These are phyloP conservation scores for Volvox africanus DNA, from an alignment of 139 green algal species.

Conservation along the genomic window DNA sequence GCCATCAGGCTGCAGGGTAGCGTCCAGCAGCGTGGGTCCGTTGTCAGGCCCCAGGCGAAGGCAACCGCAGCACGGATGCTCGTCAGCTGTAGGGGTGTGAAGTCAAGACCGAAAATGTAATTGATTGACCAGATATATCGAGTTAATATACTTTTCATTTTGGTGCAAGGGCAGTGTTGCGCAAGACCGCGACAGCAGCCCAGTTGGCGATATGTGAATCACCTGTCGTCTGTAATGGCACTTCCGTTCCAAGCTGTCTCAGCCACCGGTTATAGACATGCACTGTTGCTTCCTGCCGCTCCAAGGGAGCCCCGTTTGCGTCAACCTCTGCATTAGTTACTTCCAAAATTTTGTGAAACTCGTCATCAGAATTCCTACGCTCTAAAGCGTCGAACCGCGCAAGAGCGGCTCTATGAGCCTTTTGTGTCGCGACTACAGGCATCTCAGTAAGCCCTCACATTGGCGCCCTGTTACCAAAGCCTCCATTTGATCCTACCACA, in stretches of 20 bases:
- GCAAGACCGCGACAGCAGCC: not conserved
- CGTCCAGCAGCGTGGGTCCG: not conserved
- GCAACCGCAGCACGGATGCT: slow-evolving; percentile 2
- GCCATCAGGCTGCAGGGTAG: not conserved
- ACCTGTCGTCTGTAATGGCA: not conserved
- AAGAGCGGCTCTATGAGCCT: not conserved
- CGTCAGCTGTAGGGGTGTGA: not conserved
- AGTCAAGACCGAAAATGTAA: too few relatives aligned
- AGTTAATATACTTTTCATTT: not conserved
- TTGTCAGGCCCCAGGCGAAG: not conserved
- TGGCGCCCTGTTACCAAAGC: too few relatives aligned
- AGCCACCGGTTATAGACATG: not conserved
- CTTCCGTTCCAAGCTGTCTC: not conserved
- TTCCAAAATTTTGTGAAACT: not conserved
- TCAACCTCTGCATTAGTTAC: not conserved
- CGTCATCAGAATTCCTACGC: not conserved
- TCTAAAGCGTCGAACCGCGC: not conserved
- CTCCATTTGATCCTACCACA: too few relatives aligned
- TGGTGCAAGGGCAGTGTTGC: not conserved
- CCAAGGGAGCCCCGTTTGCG: not conserved
- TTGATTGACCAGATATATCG: not conserved
- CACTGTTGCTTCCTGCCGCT: not conserved
- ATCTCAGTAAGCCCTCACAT: not conserved
- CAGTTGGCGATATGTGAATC: not conserved
- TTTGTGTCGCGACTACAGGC: not conserved